phyloP scores from a whole-genome alignment of 306 rosid species.

The Oxytropis ochrocephala region DNA sequence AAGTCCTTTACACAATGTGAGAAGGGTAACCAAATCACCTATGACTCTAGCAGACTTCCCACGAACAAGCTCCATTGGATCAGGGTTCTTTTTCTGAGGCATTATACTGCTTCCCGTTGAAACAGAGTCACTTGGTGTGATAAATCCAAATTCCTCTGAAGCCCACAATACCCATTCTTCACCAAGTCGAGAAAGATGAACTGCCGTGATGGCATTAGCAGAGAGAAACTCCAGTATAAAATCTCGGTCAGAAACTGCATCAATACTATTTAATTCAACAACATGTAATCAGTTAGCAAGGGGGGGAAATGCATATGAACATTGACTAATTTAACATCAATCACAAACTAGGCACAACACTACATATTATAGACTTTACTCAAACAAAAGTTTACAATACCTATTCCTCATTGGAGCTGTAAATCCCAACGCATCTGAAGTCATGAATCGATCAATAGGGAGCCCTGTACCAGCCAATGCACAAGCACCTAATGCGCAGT shows the following conservation, averaged over 20 bases:
- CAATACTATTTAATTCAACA: slow-evolving; percentile 51
- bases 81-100: slow-evolving; percentile 99
- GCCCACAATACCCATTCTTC: slow-evolving; percentile 99
- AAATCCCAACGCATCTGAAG: slow-evolving; percentile 74
- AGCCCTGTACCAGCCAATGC: slow-evolving; percentile 99
- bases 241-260: slow-evolving; percentile 98
- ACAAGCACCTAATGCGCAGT: slow-evolving; percentile 90
- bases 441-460: slow-evolving; percentile 97
- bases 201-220: slow-evolving; percentile 76
- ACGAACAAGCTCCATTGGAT: slow-evolving; percentile 99
- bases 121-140: slow-evolving; percentile 87
- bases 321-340: background rate
- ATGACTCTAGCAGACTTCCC: slow-evolving; percentile 93
- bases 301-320: background rate
- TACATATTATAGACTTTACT: background rate
- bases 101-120: slow-evolving; percentile 97
- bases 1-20: slow-evolving; percentile 93
- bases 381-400: slow-evolving; percentile 29
- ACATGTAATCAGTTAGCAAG: slow-evolving; percentile 9
- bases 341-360: background rate
- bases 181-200: slow-evolving; percentile 97
- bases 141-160: slow-evolving; percentile 92
- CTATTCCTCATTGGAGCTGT: slow-evolving; percentile 92
- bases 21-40: slow-evolving; percentile 84
- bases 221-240: slow-evolving; percentile 84